phyloP scores from a whole-genome alignment of 2,329 filamentous ascomycete species.

The Leptosphaerulina australis region DNA sequence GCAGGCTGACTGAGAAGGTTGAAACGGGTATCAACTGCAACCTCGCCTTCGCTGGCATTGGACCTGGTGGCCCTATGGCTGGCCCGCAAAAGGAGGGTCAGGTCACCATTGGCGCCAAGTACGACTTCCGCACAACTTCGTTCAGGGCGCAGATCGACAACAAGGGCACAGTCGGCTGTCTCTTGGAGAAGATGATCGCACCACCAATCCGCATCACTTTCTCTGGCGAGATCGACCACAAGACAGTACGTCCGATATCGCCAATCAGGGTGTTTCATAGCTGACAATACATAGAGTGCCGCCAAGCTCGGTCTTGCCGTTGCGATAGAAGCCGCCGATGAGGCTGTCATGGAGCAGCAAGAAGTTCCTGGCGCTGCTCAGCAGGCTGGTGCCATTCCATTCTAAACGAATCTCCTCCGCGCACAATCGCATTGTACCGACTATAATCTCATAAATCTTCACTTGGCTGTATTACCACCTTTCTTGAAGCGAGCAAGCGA shows the following conservation, averaged over 20 bases:
- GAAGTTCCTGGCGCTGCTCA: conserved; percentile 37
- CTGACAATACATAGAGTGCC: conserved; percentile 70
- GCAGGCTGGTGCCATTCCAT: conserved; percentile 47
- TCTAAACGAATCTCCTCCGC: conserved; percentile 38
- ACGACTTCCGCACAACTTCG: conserved; percentile 94
- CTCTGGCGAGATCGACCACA: conserved; percentile 94
- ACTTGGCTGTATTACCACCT: conserved; percentile 51
- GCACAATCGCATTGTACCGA: conserved; percentile 33
- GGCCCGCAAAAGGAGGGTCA: conserved; percentile 82
- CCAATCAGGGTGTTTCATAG: background rate
- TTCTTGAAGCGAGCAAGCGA: conserved; percentile 39
- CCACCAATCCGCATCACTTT: conserved; percentile 93
- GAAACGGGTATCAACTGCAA: conserved; percentile 96
- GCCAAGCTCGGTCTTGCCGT: conserved; percentile 95
- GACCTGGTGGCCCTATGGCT: conserved; percentile 67
- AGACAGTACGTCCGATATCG: conserved; percentile 70
- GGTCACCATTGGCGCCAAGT: conserved; percentile 93
- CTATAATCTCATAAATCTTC: conserved; percentile 47
- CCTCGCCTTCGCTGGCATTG: conserved; percentile 73
- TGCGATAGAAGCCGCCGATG: conserved; percentile 60
- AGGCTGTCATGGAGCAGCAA: conserved; percentile 51
- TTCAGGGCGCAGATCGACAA: conserved; percentile 97
- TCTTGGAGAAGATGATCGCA: conserved; percentile 94
- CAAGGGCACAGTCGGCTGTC: conserved; percentile 87
- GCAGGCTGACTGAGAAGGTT: conserved; percentile 87